Evolutionary conservation across 2,329 filamentous ascomycete genomes (phyloP).

Genomic region (Huntiella bhutanensis): DNA sequence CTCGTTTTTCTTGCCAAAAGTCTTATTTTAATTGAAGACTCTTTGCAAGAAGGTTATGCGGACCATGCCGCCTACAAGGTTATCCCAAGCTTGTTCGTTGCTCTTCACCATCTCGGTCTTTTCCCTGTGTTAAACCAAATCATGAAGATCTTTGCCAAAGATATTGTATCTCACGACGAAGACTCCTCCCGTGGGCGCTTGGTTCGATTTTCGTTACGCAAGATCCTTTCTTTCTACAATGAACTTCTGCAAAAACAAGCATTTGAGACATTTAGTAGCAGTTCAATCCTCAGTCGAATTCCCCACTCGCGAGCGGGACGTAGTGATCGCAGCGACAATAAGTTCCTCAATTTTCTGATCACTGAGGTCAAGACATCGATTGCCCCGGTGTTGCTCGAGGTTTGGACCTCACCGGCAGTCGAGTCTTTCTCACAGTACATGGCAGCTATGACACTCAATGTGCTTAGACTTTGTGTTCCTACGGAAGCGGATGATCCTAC

Average conservation of each 20-base stretch:
- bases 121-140: conserved; percentile 56
- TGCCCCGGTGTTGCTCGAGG: conserved; percentile 51
- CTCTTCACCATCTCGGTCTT: conserved; percentile 69
- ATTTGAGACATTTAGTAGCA: conserved; percentile 4
- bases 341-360: conserved; percentile 32
- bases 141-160: conserved; percentile 46
- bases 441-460: conserved; percentile 5
- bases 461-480: conserved; percentile 3
- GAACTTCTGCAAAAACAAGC: conserved; percentile 6
- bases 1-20: conserved; percentile 71
- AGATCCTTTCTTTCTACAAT: conserved; percentile 62
- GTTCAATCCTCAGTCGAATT: conserved; percentile 1
- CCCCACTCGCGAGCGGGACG: not conserved
- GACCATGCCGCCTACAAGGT: conserved; percentile 30
- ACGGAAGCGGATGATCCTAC: conserved; percentile 1
- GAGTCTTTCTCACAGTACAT: conserved; percentile 46
- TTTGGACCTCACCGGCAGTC: conserved; percentile 74
- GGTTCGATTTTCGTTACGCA: conserved; percentile 41
- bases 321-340: not conserved
- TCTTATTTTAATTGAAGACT: conserved; percentile 56
- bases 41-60: conserved; percentile 44
- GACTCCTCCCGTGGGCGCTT: conserved; percentile 13
- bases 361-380: conserved; percentile 71
- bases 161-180: conserved; percentile 20
- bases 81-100: conserved; percentile 60